Evolutionary conservation across 2,329 filamentous ascomycete species (phyloP), one percentile per base, ranked within the genome.

Genomic region (Ophidiomyces ophidiicola): DNA sequence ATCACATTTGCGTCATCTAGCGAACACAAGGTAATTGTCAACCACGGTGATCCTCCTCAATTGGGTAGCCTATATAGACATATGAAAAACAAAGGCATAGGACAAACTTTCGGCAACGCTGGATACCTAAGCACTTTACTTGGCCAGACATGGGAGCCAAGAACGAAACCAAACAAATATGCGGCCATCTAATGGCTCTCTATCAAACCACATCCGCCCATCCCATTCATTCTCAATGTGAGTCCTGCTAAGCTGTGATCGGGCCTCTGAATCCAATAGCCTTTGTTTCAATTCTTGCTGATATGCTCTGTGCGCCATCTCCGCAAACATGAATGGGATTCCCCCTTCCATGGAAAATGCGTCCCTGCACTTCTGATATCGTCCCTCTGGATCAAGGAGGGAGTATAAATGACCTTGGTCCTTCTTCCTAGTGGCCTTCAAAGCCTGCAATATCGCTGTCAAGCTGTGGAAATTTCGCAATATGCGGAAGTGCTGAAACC

Each of bases 401-500:
- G 2, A 18, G n/a, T 36, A 36, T 28, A 26, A 28, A 7, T 3
- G 10, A 36, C 4, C 2, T 36, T 18, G 33, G 11, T 28, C 33
- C 14, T 26, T 15, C 14, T 18, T 3, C 24, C 14, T 18, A 7
- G 33, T 36, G 21, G 14, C 21, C 6, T 26, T 28, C 33, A 36
- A n/a, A 10, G 21, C 33, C 23, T 36, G 33, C 4, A 36, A 11
- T 17, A 36, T 28, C 7, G 24, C 33, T 26, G 33, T 36, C 23
- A 36, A n/a, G 23, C 33, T 36, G 33, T 36, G 33, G 24, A 26
- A 36, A 28, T 36, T 36, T 28, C 24, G 33, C 33, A 19, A 19
- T n/a, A 3, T n/a, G 23, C 14, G 24, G 7, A 36, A 25, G 6
- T 14, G 4, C 32, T 35, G 11, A 6, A 35, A 24, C 19, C 4